Percentiles rank a stretch among this genome's conserved stretches.
phyloP scores from a whole-genome alignment of 2,329 filamentous ascomycete species.

The Aspergillus thermomutatus region DNA sequence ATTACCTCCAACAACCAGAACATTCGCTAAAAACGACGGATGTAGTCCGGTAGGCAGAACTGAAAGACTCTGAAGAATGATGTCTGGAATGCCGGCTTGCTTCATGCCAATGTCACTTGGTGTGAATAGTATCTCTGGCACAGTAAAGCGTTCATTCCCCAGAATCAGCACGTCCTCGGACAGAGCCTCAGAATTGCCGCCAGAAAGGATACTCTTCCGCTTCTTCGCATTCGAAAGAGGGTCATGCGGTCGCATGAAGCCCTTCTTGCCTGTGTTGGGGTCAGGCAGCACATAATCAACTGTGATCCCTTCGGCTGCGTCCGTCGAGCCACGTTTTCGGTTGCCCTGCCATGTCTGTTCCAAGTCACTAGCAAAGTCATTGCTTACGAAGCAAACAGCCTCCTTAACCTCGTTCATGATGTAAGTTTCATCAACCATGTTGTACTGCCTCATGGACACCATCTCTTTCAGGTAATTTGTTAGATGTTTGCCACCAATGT shows the following conservation, averaged over 20 bases:
- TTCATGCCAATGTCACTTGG: conserved; percentile 81
- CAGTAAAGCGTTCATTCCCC: conserved; percentile 85
- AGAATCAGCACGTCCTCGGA: conserved; percentile 81
- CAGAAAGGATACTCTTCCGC: conserved; percentile 47
- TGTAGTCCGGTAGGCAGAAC: conserved; percentile 76
- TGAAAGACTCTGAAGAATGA: conserved; percentile 75
- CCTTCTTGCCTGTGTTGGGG: conserved; percentile 60
- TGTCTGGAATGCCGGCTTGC: conserved; percentile 76
- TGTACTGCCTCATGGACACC: conserved; percentile 86
- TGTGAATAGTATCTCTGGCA: conserved; percentile 86
- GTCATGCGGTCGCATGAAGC: conserved; percentile 75
- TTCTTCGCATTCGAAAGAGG: conserved; percentile 56
- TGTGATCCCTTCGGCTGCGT: conserved; percentile 53
- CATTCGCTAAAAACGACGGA: conserved; percentile 79
- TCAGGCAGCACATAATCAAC: conserved; percentile 93
- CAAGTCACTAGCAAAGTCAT: conserved; percentile 72
- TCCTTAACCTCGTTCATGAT: conserved; percentile 98
- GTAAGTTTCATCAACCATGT: conserved; percentile 90
- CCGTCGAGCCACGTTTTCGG: conserved; percentile 36
- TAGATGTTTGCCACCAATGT: conserved; percentile 87
- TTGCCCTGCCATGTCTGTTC: conserved; percentile 82
- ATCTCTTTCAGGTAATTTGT: conserved; percentile 91
- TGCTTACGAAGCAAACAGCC: conserved; percentile 75
- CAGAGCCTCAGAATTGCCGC: conserved; percentile 44
- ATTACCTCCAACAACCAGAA: conserved; percentile 86